Evolutionary conservation across 225 moss, liverwort and hornwort species (phyloP).

Genomic region (Neckera pumila): DNA sequence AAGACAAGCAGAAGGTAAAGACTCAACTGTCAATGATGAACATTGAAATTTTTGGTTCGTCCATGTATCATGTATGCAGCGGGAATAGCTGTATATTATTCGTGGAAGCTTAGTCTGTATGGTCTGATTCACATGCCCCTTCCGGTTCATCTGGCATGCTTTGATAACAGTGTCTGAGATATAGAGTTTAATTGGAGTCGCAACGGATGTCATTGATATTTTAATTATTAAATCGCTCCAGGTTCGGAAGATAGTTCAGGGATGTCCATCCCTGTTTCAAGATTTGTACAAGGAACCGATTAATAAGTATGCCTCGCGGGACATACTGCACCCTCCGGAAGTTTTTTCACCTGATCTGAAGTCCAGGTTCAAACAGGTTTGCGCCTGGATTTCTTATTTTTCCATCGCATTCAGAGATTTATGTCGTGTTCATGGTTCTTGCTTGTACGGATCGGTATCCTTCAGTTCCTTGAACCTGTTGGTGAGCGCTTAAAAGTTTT

Average conservation of each 20-base stretch:
- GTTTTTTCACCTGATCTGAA: conserved; percentile 36
- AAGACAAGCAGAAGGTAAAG: conserved; percentile 76
- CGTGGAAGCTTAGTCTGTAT: neutral
- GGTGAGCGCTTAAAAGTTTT: neutral
- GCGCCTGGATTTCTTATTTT: neutral
- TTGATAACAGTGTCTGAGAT: neutral
- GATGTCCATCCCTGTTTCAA: conserved; percentile 62
- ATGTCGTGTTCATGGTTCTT: neutral
- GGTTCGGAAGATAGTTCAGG: conserved; percentile 89
- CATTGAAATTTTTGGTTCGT: neutral
- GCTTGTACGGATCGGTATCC: neutral
- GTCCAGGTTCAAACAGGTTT: conserved; percentile 52
- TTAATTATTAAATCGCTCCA: neutral
- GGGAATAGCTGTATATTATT: neutral
- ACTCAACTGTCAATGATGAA: neutral
- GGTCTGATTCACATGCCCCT: neutral
- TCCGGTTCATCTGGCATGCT: neutral
- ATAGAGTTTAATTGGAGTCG: neutral
- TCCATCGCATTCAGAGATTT: neutral
- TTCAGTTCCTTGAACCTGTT: neutral
- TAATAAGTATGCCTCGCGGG: conserved; percentile 34
- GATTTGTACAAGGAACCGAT: conserved; percentile 58
- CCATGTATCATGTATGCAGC: neutral
- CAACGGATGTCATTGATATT: neutral
- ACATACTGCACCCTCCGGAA: conserved; percentile 45